Conservation (phyloP, 441 rosid species). For the Capsella rubella region DNA sequence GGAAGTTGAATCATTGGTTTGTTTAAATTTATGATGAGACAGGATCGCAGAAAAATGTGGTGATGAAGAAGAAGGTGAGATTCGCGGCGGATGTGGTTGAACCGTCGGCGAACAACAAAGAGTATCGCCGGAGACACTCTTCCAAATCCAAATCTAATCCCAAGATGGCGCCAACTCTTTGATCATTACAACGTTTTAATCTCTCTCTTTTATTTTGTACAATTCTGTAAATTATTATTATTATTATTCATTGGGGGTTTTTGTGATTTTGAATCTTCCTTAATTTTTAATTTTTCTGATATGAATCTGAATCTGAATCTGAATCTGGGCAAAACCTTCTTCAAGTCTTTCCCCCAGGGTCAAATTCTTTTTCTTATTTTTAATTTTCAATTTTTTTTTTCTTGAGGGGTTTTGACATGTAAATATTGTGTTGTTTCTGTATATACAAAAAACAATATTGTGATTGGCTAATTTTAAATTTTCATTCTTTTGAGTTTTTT, state of each 20-base stretch:
- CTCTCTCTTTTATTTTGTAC: not conserved
- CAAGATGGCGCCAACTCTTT: constrained; percentile 37
- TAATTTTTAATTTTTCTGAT: not conserved
- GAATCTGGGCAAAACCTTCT: constrained; percentile 34
- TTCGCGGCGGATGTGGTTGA: constrained; percentile 79
- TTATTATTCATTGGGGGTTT: not conserved
- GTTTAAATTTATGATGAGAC: too few relatives aligned
- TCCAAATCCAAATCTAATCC: constrained; percentile 26
- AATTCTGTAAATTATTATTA: constrained; percentile 29
- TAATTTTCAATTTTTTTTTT: not conserved
- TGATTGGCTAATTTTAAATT: not conserved
- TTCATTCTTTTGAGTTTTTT: too few relatives aligned
- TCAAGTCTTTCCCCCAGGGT: constrained; percentile 10
- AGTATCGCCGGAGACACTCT: constrained; percentile 54
- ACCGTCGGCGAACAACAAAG: constrained; percentile 65
- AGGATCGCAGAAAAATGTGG: constrained; percentile 50
- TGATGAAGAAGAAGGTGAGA: constrained; percentile 66
- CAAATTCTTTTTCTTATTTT: not conserved
- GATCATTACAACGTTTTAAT: not conserved
- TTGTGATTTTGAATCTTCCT: constrained; percentile 15
- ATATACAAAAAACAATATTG: not conserved
- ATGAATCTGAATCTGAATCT: constrained; percentile 23
- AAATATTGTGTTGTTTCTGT: constrained; percentile 4
- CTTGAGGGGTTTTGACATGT: not conserved
- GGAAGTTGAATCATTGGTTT: too few relatives aligned